Base-by-base conservation (phyloP, 179 eudicot species). In the Pouteria campechiana region DNA sequence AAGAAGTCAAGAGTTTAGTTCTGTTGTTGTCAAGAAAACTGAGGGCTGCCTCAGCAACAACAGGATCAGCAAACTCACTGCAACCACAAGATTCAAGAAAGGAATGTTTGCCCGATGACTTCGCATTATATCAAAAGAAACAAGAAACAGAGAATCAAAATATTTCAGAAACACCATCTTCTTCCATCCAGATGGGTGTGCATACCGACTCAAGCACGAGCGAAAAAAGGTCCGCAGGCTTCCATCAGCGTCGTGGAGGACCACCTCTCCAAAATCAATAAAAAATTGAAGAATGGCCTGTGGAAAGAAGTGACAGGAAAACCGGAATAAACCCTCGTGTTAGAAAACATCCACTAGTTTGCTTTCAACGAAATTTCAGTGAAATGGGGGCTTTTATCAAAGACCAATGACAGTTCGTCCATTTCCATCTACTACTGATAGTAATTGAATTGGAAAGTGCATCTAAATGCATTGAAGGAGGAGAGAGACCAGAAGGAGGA, bases 41-140 rank as follows among this genome's bases (percentile, higher is more conserved):
- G 8, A 87, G 54, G 14, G 94, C 77, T 29, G 87, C 92, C 54
- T 86, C 92, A 38, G 96, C 88, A 75, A 79, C 73, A 67, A 61
- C 71, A 65, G 95, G 80, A 57, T 90, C 99, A 28, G 99, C 82
- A 60, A 90, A 90, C 65, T 90, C 99, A 58, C 98, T 90, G 90
- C 74, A 72, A 65, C 18, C 44, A 41, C 32, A 21, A 19, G n/a
- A n/a, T n/a, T n/a, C n/a, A n/a, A n/a, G n/a, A 6, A 15, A 8
- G 29, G 15, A 20, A 41, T 21, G 16, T 21, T 12, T 9, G 7
- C 15, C n/a, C 28, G 12, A 17, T 21, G 11, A 14, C 21, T 41
- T 39, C 3, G 44, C 24, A 7, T 6, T 9, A 7, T 19, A 3
- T 14, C 13, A 20, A 22, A n/a, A 4, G 11, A 23, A 13, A 4